Base-by-base conservation (phyloP, 2,329 filamentous ascomycete genomes). In the Thielaviopsis cerberus region DNA sequence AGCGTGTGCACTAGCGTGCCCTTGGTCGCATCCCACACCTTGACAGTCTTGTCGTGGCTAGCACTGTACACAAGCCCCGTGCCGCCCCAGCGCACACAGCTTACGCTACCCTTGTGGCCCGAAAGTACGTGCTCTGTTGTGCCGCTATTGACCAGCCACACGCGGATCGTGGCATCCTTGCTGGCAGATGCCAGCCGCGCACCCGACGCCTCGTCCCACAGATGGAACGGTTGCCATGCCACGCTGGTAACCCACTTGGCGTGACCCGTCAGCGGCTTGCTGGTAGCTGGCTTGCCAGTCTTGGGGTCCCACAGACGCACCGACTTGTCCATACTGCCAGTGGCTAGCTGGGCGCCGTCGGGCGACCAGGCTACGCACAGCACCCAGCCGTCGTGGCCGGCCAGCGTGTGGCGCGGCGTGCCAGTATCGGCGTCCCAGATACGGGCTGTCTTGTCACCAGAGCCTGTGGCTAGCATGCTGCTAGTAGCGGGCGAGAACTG, bases 381-480 rank as follows among this genome's bases (percentile, higher is more conserved):
- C 3, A 97, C 89, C 90, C 90, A 96, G 61, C 85, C 85, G 1
- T 84, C 83, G 69, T 97, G 92, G 0, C 89, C 89, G 64, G 88
- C 85, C 54, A 97, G 72, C 0, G 89, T 97, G 69, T 86, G 80
- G 61, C 88, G 79, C 0, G 90, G 89, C 11, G 89, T 96, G 53
- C 90, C 90, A 0, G 89, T 96, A 65, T 96, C 88, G 54, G 88
- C 90, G 66, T 98, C 90, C 88, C 88, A 96, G 72, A 97, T 84
- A 59, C 91, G 76, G 0, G 90, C 91, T 1, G 90, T 96, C 64
- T 85, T 85, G 67, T 98, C 92, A 53, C 92, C 92, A 61, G 85
- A 88, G 0, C 91, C 92, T 1, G 88, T 95, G 0, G 89, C 90
- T 69, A 96, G 78, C 60, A 83, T 78, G 11, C 82, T 81, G 25